Evolutionary conservation across 805 yeast species (phyloP), one percentile per base, ranked within the genome.

Genomic region (Candida silvicultrix): DNA sequence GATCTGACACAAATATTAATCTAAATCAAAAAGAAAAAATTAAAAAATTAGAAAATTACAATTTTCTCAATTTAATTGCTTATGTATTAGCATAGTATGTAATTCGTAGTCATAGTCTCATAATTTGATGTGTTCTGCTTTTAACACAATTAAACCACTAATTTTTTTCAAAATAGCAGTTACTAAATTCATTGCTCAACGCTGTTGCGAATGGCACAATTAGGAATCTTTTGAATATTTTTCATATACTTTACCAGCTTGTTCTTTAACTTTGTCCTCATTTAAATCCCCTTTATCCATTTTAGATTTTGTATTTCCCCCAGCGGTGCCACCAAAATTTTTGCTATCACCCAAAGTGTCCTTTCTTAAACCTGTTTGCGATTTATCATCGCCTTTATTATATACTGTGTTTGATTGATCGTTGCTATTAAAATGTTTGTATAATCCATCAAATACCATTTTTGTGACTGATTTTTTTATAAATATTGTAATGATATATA

Each of bases 281-380:
- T 49, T 46, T 16, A 36, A 18, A 18, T 34, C 34, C 19, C 15
- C 15, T 10, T 41, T 20, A 8, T 50, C 45, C 5, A 45, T 11
- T 40, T 45, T 49, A 15, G 52, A 43, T 2, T 38, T 42, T 15
- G 40, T 42, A 11, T 43, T 15, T 10, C 36, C 48, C 42, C 52
- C 55, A 23, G 53, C 55, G 15, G 48, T 36, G 19, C 56, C 55
- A 23, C 54, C 56, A 36, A 40, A 38, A 42, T 48, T 49, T 37
- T 43, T 20, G 4, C 12, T 4, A 14, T 37, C 12, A 37, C 39
- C 25, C 6, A 35, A 37, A 21, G 28, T 14, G 23, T 18, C 14
- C n/a, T 19, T 35, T 35, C 38, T 35, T 11, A 35, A 12, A 9
- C 38, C 38, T 10, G 14, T 28, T 28, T 28, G 31, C 3, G 39